Base-by-base conservation (phyloP, 352 stramenopile genomes). In the Lagenidium sp. region DNA sequence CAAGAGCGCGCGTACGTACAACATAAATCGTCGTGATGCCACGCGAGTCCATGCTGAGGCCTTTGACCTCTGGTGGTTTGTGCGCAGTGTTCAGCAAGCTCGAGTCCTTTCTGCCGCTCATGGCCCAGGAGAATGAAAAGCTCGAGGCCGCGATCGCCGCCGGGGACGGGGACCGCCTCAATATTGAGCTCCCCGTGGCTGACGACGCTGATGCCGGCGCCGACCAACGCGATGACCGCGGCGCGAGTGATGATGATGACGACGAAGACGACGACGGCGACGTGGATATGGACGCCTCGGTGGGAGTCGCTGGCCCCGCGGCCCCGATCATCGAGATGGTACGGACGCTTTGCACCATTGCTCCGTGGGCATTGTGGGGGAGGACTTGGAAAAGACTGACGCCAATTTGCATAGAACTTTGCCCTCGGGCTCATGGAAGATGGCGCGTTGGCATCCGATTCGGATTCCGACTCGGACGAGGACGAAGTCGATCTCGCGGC, bases 241-340 rank as follows among this genome's bases (percentile, higher is more conserved):
- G 21, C 4, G 39, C 24, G 7, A 48, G 20, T 16, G 44, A 45
- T 6, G 22, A 60, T 0, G 56, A 60, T 19, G 44, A 73, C 21
- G 59, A 60, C 6, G 29, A 41, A 6, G 53, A 60, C 2, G 51
- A 44, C 15, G 50, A 57, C 31, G 26, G 24, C 15, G 42, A 43
- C 29, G 36, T 45, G 7, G 43, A 50, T 10, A 42, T 36, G 4
- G 37, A 31, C 23, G 53, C 60, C n/a, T 24, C 28, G 24, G 59
- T 62, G 59, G 25, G 25, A 31, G 45, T 47, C 21, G 49, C 59
- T 24, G 41, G 47, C 31, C 26, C 50, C 36, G 36, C 70, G 76
- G 36, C 59, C 13, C 71, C 59, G 0, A 65, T 87, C 22, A 85
- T 90, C 47, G 69, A 87, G 50, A 87, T 90, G 74, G 77, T 90